Evolutionary conservation across 2,329 filamentous ascomycete genomes (phyloP).

Genomic region (Lachnellula occidentalis): DNA sequence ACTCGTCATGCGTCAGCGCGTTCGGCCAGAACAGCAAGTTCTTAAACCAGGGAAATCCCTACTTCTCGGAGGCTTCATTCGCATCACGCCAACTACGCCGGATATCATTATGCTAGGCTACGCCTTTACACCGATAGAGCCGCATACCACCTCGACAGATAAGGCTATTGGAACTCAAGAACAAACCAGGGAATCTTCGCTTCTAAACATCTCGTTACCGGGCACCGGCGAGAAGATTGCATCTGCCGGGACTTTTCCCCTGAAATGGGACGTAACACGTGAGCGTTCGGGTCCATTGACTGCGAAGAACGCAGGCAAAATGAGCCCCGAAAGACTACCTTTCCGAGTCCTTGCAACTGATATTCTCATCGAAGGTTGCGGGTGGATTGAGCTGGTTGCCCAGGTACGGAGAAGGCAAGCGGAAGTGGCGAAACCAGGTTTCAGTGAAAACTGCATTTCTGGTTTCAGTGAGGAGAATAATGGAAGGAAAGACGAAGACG

Average conservation of each 20-base stretch:
- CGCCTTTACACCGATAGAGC: constrained; percentile 72
- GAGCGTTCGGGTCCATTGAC: constrained; percentile 70
- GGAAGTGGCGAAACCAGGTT: constrained; percentile 15
- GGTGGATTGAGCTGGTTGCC: constrained; percentile 84
- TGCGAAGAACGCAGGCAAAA: constrained; percentile 52
- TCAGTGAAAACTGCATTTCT: not conserved
- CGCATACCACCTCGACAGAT: constrained; percentile 71
- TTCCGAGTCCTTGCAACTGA: constrained; percentile 78
- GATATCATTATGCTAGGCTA: constrained; percentile 70
- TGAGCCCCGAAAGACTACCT: constrained; percentile 64
- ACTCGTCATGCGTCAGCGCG: constrained; percentile 73
- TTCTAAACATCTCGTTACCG: constrained; percentile 58
- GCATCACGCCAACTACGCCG: constrained; percentile 70
- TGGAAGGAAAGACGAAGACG: not conserved
- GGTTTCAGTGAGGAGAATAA: not conserved
- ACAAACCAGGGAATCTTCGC: constrained; percentile 52
- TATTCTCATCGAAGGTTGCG: constrained; percentile 84
- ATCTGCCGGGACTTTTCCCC: constrained; percentile 67
- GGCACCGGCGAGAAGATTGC: constrained; percentile 53
- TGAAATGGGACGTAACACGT: constrained; percentile 80
- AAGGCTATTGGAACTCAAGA: constrained; percentile 74
- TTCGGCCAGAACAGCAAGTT: constrained; percentile 66
- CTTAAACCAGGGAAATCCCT: constrained; percentile 76
- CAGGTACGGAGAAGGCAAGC: constrained; percentile 63
- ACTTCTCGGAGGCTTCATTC: constrained; percentile 77